Conservation (phyloP, 1,139 yeast species). For the Candida labiduridarum region DNA sequence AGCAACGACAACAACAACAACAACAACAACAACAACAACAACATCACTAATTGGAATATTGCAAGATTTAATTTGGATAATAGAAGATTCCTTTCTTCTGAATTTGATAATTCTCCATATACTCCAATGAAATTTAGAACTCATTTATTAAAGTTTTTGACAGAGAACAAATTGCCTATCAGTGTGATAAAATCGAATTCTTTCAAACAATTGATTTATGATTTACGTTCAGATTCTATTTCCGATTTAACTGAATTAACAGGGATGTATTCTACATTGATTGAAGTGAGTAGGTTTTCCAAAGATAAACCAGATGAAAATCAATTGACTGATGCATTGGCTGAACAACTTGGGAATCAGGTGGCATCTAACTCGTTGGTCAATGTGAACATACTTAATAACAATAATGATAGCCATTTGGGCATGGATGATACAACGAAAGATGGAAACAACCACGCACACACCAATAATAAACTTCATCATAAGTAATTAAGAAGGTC, state of each 20-base stretch:
- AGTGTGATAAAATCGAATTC: conserved; percentile 51
- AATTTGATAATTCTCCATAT: conserved; percentile 48
- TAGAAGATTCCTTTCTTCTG: conserved; percentile 30
- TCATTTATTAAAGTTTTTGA: conserved; percentile 51
- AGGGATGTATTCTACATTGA: conserved; percentile 44
- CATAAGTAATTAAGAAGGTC: neutral
- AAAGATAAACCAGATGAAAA: neutral
- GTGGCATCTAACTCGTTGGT: neutral
- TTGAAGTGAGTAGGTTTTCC: conserved; percentile 42
- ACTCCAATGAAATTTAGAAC: conserved; percentile 51
- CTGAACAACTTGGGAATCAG: neutral
- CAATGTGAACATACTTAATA: neutral
- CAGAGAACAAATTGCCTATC: conserved; percentile 54
- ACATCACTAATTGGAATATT: neutral
- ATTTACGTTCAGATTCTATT: conserved; percentile 51
- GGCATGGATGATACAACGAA: too few relatives aligned
- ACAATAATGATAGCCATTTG: neutral
- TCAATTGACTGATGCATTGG: neutral
- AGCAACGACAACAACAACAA: too few relatives aligned
- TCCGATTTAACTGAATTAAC: conserved; percentile 51
- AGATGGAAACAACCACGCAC: neutral
- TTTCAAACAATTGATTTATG: conserved; percentile 54
- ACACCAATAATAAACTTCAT: neutral
- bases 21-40: neutral
- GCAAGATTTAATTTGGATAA: conserved; percentile 6